Evolutionary conservation across 305 asterid genomes (phyloP).

Genomic region (Ilex paraguariensis): DNA sequence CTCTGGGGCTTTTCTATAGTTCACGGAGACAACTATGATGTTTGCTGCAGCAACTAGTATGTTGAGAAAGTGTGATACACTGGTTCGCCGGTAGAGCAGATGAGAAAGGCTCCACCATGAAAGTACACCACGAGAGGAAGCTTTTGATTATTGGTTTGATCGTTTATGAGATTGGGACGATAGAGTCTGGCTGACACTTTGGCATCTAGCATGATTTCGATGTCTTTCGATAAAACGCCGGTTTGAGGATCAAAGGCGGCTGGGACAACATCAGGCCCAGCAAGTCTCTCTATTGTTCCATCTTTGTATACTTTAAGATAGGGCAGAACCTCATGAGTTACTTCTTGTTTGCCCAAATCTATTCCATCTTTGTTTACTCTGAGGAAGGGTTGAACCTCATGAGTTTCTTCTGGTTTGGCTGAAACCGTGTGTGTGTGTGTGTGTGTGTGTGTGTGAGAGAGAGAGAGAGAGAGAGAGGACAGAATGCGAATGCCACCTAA

Average conservation of each 20-base stretch:
- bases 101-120: constrained; percentile 80
- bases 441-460: too few relatives aligned
- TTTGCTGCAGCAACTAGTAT: constrained; percentile 37
- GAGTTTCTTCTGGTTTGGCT: too few relatives aligned
- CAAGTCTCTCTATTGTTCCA: constrained; percentile 51
- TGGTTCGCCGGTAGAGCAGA: constrained; percentile 53
- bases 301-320: constrained; percentile 50
- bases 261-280: constrained; percentile 38
- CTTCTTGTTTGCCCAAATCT: neutral
- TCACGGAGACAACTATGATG: constrained; percentile 41
- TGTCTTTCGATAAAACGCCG: constrained; percentile 54
- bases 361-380: too few relatives aligned
- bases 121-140: constrained; percentile 64
- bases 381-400: too few relatives aligned
- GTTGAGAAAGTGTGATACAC: constrained; percentile 48
- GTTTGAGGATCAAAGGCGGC: constrained; percentile 38
- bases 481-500: too few relatives aligned
- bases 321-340: constrained; percentile 44
- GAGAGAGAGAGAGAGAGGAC: too few relatives aligned
- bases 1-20: constrained; percentile 64
- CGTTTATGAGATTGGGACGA: constrained; percentile 25
- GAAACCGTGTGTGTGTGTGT: too few relatives aligned
- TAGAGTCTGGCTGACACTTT: constrained; percentile 54
- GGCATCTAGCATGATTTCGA: constrained; percentile 28
- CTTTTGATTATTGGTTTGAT: constrained; percentile 7